Evolutionary conservation across 2,329 filamentous ascomycete species (phyloP).

Genomic region (Daldinia sp.): DNA sequence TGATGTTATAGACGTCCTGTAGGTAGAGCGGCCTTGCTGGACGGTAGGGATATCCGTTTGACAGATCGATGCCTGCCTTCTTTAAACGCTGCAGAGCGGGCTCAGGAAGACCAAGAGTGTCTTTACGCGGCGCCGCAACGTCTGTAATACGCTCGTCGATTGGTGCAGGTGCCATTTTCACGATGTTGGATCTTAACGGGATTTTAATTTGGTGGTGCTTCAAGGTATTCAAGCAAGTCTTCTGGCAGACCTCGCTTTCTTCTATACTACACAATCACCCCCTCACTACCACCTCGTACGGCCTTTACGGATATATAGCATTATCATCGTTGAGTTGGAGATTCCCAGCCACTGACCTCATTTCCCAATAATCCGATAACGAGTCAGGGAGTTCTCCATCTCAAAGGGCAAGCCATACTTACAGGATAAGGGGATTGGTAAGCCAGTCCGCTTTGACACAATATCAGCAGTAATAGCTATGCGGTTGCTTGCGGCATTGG

Average conservation of each 20-base stretch:
- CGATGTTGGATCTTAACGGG: not conserved
- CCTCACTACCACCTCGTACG: not conserved
- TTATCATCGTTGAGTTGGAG: constrained; percentile 18
- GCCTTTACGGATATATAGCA: constrained; percentile 23
- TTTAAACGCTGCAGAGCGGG: constrained; percentile 65
- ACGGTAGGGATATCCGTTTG: constrained; percentile 74
- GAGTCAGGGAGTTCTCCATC: constrained; percentile 16
- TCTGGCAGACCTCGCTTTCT: not conserved
- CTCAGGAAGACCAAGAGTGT: constrained; percentile 68
- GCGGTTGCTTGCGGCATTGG: constrained; percentile 14
- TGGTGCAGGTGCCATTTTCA: constrained; percentile 60
- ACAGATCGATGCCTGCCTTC: constrained; percentile 74
- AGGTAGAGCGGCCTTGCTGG: constrained; percentile 72
- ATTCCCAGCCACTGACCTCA: constrained; percentile 17
- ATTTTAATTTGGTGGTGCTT: not conserved
- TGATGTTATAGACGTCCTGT: constrained; percentile 73
- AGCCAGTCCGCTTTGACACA: constrained; percentile 11
- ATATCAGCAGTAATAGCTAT: not conserved
- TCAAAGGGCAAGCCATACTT: constrained; percentile 1
- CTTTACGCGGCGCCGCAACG: constrained; percentile 68
- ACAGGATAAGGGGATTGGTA: constrained; percentile 23
- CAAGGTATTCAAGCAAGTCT: not conserved
- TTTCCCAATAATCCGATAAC: constrained; percentile 7
- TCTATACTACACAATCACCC: not conserved
- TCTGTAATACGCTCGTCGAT: constrained; percentile 71